Evolutionary conservation across 2,329 filamentous ascomycete species (phyloP).

Genomic region (Aspergillus vadensis): DNA sequence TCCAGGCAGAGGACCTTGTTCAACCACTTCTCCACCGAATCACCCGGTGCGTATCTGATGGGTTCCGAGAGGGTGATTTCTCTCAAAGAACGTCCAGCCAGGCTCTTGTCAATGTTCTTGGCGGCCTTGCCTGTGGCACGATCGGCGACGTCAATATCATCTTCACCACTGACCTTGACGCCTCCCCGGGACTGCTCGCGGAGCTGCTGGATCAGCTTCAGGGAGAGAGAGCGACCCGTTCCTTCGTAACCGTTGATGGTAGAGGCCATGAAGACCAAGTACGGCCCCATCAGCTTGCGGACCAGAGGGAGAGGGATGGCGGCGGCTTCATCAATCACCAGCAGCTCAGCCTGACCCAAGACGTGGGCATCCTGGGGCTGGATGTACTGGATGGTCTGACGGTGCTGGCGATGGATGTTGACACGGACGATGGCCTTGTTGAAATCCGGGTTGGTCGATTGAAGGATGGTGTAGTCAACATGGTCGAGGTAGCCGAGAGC

Average conservation of each 20-base stretch:
- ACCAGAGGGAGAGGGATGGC: conserved; percentile 94
- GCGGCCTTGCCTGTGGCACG: conserved; percentile 73
- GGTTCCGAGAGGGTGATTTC: conserved; percentile 93
- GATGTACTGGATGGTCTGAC: conserved; percentile 98
- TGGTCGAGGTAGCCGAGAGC: conserved; percentile 92
- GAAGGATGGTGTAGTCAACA: conserved; percentile 95
- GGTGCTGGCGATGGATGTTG: conserved; percentile 90
- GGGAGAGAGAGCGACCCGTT: conserved; percentile 87
- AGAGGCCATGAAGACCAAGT: conserved; percentile 98
- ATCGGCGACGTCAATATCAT: conserved; percentile 70
- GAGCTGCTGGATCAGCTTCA: conserved; percentile 96
- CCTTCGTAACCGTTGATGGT: conserved; percentile 99
- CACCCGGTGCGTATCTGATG: conserved; percentile 89
- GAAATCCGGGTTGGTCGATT: conserved; percentile 97
- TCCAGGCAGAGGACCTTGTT: conserved; percentile 93
- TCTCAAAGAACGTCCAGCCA: conserved; percentile 75
- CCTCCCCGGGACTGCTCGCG: conserved; percentile 82
- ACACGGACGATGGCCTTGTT: conserved; percentile 98
- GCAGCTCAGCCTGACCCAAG: conserved; percentile 87
- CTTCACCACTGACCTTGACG: conserved; percentile 53
- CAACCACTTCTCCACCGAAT: conserved; percentile 93
- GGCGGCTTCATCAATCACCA: conserved; percentile 96
- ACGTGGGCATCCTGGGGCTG: conserved; percentile 95
- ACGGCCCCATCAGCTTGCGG: conserved; percentile 91
- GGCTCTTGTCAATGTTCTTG: conserved; percentile 62